Evolutionary conservation across 306 rosid genomes (phyloP).

Genomic region (Acacia acuminata): DNA sequence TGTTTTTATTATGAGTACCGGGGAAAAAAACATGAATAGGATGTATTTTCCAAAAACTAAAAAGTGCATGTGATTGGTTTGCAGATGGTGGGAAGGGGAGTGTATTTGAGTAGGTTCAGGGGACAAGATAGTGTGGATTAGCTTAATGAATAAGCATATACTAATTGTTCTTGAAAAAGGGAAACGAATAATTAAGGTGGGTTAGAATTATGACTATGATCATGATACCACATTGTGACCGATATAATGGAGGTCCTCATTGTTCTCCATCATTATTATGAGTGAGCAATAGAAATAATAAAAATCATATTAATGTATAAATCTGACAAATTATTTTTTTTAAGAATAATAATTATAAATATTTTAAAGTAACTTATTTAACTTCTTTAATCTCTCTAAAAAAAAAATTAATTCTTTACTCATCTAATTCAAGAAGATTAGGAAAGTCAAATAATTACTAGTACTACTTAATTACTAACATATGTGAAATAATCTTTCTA

Average conservation of each 20-base stretch:
- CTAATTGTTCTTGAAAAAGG: not conserved
- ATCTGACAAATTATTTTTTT: no score
- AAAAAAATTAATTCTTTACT: no score
- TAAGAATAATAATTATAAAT: no score
- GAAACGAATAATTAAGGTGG: not conserved
- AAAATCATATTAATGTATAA: no score
- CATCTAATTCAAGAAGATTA: no score
- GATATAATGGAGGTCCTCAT: not conserved
- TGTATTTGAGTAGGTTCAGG: not conserved
- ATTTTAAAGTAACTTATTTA: no score
- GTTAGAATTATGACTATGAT: not conserved
- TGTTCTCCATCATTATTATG: not conserved
- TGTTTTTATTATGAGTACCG: no score
- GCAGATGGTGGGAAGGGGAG: not conserved
- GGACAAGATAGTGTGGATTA: not conserved
- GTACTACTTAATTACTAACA: no score
- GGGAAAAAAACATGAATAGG: not conserved
- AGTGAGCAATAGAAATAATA: no score
- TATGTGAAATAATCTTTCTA: no score
- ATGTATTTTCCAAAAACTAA: not conserved
- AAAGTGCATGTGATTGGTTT: not conserved
- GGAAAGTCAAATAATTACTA: no score
- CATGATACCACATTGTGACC: not conserved
- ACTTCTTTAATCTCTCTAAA: rapidly evolving
- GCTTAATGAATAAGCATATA: not conserved